Percentiles rank a stretch among this genome's conserved stretches.
Conservation (phyloP, 2,329 filamentous ascomycete species). For the Gremmenia infestans region DNA sequence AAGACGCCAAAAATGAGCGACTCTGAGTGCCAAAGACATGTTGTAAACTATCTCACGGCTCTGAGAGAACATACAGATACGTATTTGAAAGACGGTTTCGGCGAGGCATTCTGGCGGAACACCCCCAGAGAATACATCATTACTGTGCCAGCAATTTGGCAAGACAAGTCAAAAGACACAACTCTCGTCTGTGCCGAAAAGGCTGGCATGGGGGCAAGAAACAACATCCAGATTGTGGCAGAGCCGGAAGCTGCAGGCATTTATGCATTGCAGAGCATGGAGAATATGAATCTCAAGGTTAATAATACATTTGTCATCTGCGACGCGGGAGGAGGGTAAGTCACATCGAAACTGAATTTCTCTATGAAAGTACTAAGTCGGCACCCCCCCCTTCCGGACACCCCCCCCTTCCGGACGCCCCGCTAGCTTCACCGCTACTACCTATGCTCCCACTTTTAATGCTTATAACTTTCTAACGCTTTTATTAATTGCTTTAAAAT, state of each 20-base stretch:
- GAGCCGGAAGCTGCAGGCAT: conserved; percentile 14
- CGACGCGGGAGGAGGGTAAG: conserved; percentile 29
- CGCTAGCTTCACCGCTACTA: too few relatives aligned
- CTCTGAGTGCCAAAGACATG: neutral
- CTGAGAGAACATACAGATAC: conserved; percentile 2
- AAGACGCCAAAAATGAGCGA: neutral
- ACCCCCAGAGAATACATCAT: conserved; percentile 3
- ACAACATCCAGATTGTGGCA: conserved; percentile 8
- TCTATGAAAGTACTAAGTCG: neutral
- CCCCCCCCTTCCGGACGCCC: too few relatives aligned
- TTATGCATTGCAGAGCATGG: conserved; percentile 9
- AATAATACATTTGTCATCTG: conserved; percentile 31
- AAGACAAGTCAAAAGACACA: conserved; percentile 2
- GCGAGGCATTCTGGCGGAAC: neutral
- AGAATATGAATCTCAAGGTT: conserved; percentile 13
- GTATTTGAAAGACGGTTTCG: neutral
- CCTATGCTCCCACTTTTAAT: too few relatives aligned
- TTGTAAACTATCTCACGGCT: conserved; percentile 1
- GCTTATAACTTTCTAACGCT: too few relatives aligned
- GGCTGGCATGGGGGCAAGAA: conserved; percentile 3
- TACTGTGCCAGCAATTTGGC: conserved; percentile 13
- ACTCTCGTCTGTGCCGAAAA: conserved; percentile 4
- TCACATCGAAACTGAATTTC: neutral
- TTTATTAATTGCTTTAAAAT: too few relatives aligned
- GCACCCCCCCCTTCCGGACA: too few relatives aligned